Base-by-base conservation (phyloP, 768 basidiomycete species). In the Rhodotorula sphaerocarpa region DNA sequence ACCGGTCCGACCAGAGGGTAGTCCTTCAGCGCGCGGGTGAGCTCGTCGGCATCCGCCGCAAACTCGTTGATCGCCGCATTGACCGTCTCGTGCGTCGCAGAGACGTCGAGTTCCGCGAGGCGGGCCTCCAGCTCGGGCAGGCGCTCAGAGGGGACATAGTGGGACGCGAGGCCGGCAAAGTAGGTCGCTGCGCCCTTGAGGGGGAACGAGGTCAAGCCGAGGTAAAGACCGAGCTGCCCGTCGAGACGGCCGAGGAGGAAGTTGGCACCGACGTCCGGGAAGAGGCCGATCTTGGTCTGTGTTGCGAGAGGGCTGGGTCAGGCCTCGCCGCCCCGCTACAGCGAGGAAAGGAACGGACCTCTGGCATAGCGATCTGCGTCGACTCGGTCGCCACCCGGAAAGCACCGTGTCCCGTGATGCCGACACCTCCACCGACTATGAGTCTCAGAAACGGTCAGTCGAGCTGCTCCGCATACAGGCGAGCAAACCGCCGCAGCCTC, bases 341-440 rank as follows among this genome's bases (percentile, higher is more conserved):
- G n/a, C n/a, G 18, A 51, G 27, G 27, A 3, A 41, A 16, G 39
- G 31, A 3, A 48, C 47, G 86, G 87, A 71, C 90, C 78, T 99
- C 95, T 21, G 95, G 95, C 95, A 97, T 97, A 10, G 90, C 86
- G 74, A 96, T 88, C 2, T 81, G 61, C 0, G 92, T 95, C 31
- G 86, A 87, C 75, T 93, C 90, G 5, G 93, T 97, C 6, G 92
- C 92, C 59, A 99, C 82, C 63, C 95, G 82, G 76, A 97, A 91
- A 0, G 85, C 82, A 6, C 92, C 93, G 60, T 85, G 82, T 16
- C 85, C 82, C 43, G 83, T 79, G 51, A 99, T 83, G 43, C 95
- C 95, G 27, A 87, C 88, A 52, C 95, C 95, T 57, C 95, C 95
- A 50, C 95, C 95, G 86, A 96, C 50, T 51, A 34, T 39, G 9